These are phyloP conservation scores for Raddia guianensis DNA, from an alignment of 176 grass and related monocot genomes.

Conservation along the genomic window DNA sequence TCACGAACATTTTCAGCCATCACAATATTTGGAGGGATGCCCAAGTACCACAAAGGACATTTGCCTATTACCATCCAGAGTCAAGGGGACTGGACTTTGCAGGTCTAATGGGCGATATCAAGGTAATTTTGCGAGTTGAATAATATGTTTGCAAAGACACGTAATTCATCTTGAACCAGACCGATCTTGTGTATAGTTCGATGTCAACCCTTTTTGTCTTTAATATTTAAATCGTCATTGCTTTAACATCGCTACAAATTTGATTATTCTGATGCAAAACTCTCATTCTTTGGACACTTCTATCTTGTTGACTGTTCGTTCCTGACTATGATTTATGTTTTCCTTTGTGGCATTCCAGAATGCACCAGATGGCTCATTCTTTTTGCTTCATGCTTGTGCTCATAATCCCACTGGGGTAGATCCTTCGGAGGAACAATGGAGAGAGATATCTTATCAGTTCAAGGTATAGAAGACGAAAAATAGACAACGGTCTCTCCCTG, in stretches of 20 bases:
- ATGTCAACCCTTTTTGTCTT: background rate
- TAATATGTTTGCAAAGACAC: background rate
- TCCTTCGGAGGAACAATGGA: conserved; percentile 92
- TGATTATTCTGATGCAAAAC: background rate
- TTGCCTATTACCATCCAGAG: conserved; percentile 80
- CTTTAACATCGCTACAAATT: background rate
- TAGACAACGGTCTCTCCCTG: background rate
- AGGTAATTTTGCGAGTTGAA: conserved; percentile 49
- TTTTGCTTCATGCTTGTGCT: conserved; percentile 96
- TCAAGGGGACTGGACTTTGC: conserved; percentile 84
- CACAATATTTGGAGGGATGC: conserved; percentile 96
- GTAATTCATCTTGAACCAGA: background rate
- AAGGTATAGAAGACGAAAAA: conserved; percentile 50
- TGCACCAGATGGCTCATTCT: conserved; percentile 88
- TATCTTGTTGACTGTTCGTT: conserved; percentile 7
- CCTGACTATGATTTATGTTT: conserved; percentile 4
- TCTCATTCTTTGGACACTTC: background rate
- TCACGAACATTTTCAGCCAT: conserved; percentile 25
- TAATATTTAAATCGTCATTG: background rate
- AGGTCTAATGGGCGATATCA: conserved; percentile 88
- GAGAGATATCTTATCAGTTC: conserved; percentile 87
- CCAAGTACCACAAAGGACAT: conserved; percentile 74
- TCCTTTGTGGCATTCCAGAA: conserved; percentile 50
- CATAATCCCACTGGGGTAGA: conserved; percentile 96
- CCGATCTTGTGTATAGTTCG: background rate